These are phyloP conservation scores for Leccinum rimulosum DNA, from an alignment of 768 basidiomycete species.

Conservation along the genomic window DNA sequence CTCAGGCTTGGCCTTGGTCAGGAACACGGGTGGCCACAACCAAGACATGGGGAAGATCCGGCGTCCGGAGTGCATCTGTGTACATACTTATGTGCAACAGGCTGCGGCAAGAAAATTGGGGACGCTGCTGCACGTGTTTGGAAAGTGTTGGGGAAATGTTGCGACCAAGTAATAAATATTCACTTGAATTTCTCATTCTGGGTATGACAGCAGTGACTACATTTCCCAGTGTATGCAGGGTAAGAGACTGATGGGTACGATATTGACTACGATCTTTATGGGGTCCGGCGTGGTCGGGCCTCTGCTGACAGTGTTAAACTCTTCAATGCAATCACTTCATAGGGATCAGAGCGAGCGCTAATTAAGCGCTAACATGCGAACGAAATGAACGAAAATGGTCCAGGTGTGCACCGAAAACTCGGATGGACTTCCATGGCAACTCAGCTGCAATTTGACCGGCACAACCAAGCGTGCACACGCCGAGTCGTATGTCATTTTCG, in stretches of 20 bases:
- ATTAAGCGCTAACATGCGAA: too few relatives aligned
- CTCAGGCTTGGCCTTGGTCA: neutral
- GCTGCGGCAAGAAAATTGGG: neutral
- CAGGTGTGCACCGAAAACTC: neutral
- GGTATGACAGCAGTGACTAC: too few relatives aligned
- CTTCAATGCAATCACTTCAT: neutral
- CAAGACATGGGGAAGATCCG: neutral
- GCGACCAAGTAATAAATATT: neutral
- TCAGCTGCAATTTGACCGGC: neutral
- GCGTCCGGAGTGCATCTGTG: neutral
- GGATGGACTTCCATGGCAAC: neutral
- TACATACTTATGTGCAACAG: neutral
- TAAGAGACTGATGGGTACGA: neutral
- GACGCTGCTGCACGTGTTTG: neutral
- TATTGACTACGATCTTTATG: neutral
- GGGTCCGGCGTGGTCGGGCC: neutral
- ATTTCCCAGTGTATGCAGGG: neutral
- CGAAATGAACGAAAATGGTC: neutral
- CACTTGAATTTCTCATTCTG: too few relatives aligned
- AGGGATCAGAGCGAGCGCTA: too few relatives aligned
- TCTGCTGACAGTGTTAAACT: too few relatives aligned
- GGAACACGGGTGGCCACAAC: neutral
- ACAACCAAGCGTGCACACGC: neutral
- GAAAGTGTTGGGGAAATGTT: conserved; percentile 21
- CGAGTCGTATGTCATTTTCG: too few relatives aligned